Base-by-base conservation (phyloP, 805 yeast species). In the Vanderwaltozyma verrucispora region DNA sequence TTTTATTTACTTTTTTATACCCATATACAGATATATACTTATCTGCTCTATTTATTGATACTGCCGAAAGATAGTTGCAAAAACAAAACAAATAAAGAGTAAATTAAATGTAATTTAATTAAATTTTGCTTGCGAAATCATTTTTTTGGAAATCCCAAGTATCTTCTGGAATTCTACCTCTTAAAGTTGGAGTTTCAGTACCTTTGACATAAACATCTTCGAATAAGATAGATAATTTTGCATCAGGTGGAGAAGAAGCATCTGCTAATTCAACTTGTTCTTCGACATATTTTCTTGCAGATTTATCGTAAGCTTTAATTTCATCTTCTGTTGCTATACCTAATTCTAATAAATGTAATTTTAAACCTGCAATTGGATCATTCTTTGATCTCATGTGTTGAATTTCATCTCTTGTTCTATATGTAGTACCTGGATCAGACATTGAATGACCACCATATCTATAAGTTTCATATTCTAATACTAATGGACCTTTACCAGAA, bases 341-440 rank as follows among this genome's bases (percentile, higher is more conserved):
- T 62, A 77, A 72, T 52, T 87, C 96, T 56, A 88, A 63, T 49
- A 92, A 70, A 46, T 77, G 83, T 56, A 78, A 79, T 75, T 88
- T 89, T 62, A 92, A 77, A 52, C 97, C 97, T 40, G 95, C 88
- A 64, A 92, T 86, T 54, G 97, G 96, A 66, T 92, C 98, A 64
- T 83, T 87, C 74, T 86, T 83, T 31, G 97, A 86, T 74, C 98
- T 84, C 96, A 92, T 88, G 73, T 89, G 89, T 72, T 88, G 96
- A 53, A 92, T 92, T 73, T 92, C 98, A 71, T 92, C 98, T 74
- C 98, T 88, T 62, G 98, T 92, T 78, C 98, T 83, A 80, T 92
- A 92, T 50, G 98, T 92, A 65, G 98, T 92, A 75, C 98, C 98
- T 59, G 98, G 98, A 70, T 92, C 98, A 52, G 97, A 89, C 97